A percentile compares a stretch with the other conserved stretches of the same genome.
Conservation (phyloP, 2,329 filamentous ascomycete species). For the Ascochyta pisi region DNA sequence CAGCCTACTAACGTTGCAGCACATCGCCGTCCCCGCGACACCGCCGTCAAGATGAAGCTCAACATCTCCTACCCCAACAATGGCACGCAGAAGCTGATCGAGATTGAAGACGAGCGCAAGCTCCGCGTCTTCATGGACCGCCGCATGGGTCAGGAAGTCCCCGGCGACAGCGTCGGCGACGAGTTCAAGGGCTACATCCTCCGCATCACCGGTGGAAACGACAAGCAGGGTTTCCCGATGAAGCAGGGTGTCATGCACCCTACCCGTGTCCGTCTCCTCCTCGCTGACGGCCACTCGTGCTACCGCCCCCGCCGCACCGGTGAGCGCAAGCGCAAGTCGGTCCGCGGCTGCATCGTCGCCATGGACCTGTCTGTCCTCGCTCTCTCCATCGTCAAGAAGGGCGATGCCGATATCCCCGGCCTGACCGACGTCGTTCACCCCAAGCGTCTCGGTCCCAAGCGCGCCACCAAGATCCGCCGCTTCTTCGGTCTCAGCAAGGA, state of each 20-base stretch:
- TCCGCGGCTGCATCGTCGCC: constrained; percentile 98
- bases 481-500: constrained; percentile 99
- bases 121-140: constrained; percentile 98
- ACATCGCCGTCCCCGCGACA: constrained; percentile 41
- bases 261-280: constrained; percentile 96
- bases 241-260: constrained; percentile 99
- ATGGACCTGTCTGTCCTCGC: constrained; percentile 94
- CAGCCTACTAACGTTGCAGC: constrained; percentile 48
- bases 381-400: constrained; percentile 97
- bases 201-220: constrained; percentile 99
- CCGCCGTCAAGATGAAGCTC: constrained; percentile 71
- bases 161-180: constrained; percentile 93
- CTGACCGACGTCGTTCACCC: constrained; percentile 97
- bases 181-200: constrained; percentile 99
- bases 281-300: constrained; percentile 97
- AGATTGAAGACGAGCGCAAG: constrained; percentile 99
- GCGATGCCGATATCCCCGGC: constrained; percentile 90
- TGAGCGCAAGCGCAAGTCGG: constrained; percentile 99
- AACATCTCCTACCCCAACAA: constrained; percentile 94
- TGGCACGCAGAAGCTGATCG: constrained; percentile 99
- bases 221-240: constrained; percentile 99
- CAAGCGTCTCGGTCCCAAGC: constrained; percentile 99
- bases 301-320: constrained; percentile 97
- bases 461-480: constrained; percentile 98
- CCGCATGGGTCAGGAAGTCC: constrained; percentile 92